Evolutionary conservation across 148 eudicot species (phyloP).

Genomic region (Rhododendron williamsianum): DNA sequence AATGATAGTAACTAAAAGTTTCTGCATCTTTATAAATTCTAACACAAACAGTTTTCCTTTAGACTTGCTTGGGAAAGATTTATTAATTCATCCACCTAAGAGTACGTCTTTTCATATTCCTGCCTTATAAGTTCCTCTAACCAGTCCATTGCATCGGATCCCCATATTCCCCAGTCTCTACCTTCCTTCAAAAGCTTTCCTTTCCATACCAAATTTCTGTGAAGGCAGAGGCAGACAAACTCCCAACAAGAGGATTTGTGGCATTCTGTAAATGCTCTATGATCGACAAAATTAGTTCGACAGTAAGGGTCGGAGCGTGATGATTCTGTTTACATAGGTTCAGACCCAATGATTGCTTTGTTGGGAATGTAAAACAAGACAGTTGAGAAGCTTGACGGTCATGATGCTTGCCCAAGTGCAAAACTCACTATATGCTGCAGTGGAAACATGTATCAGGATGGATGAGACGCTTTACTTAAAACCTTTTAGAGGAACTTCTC

Average conservation of each 20-base stretch:
- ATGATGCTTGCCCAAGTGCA: background rate
- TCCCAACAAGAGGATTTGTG: background rate
- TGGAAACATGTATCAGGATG: background rate
- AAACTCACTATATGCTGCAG: background rate
- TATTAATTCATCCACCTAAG: background rate
- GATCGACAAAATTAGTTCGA: background rate
- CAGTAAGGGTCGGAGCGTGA: background rate
- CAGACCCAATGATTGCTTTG: background rate
- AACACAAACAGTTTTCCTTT: background rate
- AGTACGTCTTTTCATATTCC: background rate
- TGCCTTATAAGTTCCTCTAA: background rate
- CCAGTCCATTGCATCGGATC: background rate
- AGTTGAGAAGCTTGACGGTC: background rate
- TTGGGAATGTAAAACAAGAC: background rate
- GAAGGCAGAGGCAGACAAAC: background rate
- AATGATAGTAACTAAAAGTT: background rate
- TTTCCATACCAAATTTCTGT: background rate
- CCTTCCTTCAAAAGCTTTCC: background rate
- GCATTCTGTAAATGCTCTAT: background rate
- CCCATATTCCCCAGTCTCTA: background rate
- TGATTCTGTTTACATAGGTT: background rate
- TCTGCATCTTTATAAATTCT: background rate
- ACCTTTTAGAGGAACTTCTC: background rate
- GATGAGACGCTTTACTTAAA: slow-evolving; percentile 1
- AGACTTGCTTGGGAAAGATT: background rate